Percentiles rank a stretch among this genome's conserved stretches.
Conservation (phyloP, 1,139 yeast species). For the Candida tropicalis region DNA sequence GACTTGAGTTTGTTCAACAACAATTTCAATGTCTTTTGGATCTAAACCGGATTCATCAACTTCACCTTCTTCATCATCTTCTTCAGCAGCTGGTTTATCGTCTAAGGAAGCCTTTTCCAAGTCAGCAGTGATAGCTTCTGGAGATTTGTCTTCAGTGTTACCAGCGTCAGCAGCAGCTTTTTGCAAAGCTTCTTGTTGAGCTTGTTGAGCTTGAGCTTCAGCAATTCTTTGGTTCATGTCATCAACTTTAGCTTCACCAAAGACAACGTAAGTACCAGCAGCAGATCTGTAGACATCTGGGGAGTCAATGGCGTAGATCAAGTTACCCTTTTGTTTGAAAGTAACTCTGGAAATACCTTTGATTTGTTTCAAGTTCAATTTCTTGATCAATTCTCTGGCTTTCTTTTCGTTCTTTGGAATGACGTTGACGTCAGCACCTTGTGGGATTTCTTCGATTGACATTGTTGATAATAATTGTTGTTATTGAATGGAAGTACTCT, state of each 20-base stretch:
- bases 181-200: conserved; percentile 65
- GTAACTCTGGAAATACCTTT: conserved; percentile 95
- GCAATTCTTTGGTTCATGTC: conserved; percentile 82
- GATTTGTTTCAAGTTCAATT: conserved; percentile 88
- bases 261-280: conserved; percentile 94
- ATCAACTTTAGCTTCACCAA: conserved; percentile 97
- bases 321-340: conserved; percentile 92
- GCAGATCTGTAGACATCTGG: conserved; percentile 96
- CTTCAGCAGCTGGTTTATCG: conserved; percentile 38
- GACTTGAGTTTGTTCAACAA: conserved; percentile 87
- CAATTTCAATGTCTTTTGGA: conserved; percentile 76
- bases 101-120: conserved; percentile 76
- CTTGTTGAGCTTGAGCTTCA: conserved; percentile 54
- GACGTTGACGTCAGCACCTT: conserved; percentile 84
- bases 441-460: conserved; percentile 72
- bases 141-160: conserved; percentile 50
- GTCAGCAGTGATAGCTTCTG: conserved; percentile 88
- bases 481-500: no score
- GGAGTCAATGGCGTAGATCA: conserved; percentile 86
- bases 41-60: conserved; percentile 82
- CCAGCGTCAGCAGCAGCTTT: conserved; percentile 49
- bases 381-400: conserved; percentile 89
- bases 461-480: conserved; percentile 25
- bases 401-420: conserved; percentile 92
- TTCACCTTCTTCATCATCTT: conserved; percentile 62